These are phyloP conservation scores for Cucurbita argyrosperma DNA, from an alignment of 306 rosid species.

Conservation along the genomic window DNA sequence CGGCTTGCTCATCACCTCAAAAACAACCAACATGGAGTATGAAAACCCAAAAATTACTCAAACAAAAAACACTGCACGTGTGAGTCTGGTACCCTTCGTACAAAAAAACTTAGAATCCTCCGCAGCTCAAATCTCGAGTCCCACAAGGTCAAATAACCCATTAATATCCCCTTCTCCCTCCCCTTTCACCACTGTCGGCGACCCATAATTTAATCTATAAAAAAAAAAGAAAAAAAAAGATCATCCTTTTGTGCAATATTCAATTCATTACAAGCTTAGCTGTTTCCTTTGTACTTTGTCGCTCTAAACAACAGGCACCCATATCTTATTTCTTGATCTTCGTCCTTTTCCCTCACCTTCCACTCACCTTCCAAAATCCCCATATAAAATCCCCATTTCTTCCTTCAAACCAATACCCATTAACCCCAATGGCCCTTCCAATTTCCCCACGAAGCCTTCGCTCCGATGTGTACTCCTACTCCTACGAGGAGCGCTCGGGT, in stretches of 20 bases:
- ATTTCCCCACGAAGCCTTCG: conserved; percentile 72
- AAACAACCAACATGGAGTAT: no score
- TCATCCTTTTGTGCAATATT: conserved; percentile 1
- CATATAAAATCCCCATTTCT: conserved; percentile 31
- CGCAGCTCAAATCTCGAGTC: no score
- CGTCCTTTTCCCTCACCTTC: conserved; percentile 20
- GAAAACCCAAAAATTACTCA: no score
- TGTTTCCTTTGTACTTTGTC: conserved; percentile 43
- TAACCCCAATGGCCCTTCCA: neutral
- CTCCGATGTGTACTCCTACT: conserved; percentile 60
- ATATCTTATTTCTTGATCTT: conserved; percentile 14
- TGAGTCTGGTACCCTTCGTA: no score
- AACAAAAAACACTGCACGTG: no score
- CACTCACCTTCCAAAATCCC: conserved; percentile 51
- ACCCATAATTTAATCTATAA: neutral
- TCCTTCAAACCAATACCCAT: neutral
- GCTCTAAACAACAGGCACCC: conserved; percentile 26
- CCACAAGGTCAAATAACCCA: no score
- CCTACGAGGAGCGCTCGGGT: conserved; percentile 51
- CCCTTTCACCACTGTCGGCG: conserved; percentile 2
- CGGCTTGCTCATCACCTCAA: no score
- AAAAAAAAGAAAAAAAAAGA: neutral
- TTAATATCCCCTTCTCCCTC: neutral
- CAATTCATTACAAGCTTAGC: conserved; percentile 31
- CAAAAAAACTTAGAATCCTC: no score